Conservation (phyloP, 176 grass and related monocot genomes). For the Cenchrus americanus region DNA sequence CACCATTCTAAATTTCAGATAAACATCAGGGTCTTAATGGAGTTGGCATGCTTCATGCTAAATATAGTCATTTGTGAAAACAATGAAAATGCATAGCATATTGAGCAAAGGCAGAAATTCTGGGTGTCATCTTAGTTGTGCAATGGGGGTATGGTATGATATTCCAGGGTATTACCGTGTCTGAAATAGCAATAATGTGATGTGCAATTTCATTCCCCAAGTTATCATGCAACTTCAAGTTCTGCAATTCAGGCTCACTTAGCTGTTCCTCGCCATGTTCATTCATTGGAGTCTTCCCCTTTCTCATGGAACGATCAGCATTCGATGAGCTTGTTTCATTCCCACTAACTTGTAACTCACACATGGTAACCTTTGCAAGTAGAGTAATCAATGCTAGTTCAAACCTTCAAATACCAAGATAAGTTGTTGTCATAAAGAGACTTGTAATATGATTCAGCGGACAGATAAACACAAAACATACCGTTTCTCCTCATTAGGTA, state of each 20-base stretch:
- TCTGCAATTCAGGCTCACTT: slow-evolving; percentile 63
- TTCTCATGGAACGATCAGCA: slow-evolving; percentile 50
- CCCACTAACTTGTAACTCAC: slow-evolving; percentile 56
- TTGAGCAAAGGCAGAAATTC: slow-evolving; percentile 4
- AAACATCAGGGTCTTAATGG: slow-evolving; percentile 41
- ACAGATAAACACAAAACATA: slow-evolving; percentile 44
- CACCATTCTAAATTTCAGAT: slow-evolving; percentile 57
- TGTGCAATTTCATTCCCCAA: slow-evolving; percentile 51
- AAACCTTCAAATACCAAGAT: slow-evolving; percentile 71
- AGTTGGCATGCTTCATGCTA: slow-evolving; percentile 23
- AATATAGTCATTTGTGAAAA: slow-evolving; percentile 15
- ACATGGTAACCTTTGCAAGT: slow-evolving; percentile 73
- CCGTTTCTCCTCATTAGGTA: slow-evolving; percentile 98
- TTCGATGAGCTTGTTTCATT: slow-evolving; percentile 43
- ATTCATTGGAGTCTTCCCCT: slow-evolving; percentile 55
- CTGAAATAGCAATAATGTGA: slow-evolving; percentile 57
- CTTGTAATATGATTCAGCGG: slow-evolving; percentile 32
- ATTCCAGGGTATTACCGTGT: slow-evolving; percentile 49
- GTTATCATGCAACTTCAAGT: slow-evolving; percentile 65
- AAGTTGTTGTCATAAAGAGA: slow-evolving; percentile 27
- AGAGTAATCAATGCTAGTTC: slow-evolving; percentile 90
- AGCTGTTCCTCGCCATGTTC: slow-evolving; percentile 51
- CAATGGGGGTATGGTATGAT: slow-evolving; percentile 42
- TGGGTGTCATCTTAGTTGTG: slow-evolving; percentile 32
- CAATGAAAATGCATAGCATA: slow-evolving; percentile 27